A percentile compares a stretch with the other conserved stretches of the same genome.
Evolutionary conservation across 768 basidiomycete genomes (phyloP).

Genomic region (Pleurotus sapidus): DNA sequence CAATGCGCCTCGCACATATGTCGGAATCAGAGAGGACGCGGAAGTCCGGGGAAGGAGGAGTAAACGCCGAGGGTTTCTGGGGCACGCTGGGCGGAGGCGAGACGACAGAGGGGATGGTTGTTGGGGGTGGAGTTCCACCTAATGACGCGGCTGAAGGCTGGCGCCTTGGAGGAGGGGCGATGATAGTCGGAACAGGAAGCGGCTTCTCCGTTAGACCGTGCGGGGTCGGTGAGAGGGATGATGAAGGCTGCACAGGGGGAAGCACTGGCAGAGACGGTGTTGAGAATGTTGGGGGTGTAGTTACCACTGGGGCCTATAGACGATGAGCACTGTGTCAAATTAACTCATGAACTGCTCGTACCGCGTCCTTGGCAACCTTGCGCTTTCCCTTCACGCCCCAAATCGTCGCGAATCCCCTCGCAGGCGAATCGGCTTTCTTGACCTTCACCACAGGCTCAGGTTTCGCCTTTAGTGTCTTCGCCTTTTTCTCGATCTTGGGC

Average conservation of each 20-base stretch:
- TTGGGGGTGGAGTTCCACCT: background rate
- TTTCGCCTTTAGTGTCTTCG: background rate
- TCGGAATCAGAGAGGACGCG: constrained; percentile 3
- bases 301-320: background rate
- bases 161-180: background rate
- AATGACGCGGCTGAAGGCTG: background rate
- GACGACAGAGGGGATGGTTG: background rate
- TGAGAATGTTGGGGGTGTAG: background rate
- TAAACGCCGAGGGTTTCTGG: background rate
- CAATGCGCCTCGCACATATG: background rate
- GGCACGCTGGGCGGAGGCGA: background rate
- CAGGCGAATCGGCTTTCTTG: background rate
- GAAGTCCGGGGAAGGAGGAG: constrained; percentile 4
- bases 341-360: background rate
- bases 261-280: background rate
- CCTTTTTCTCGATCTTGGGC: constrained; percentile 6
- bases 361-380: background rate
- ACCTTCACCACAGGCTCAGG: background rate
- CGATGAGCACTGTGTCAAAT: background rate
- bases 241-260: background rate
- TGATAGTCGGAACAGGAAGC: background rate
- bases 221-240: background rate
- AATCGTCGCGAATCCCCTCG: constrained; percentile 1
- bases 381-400: constrained; percentile 5
- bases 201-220: background rate